phyloP scores from a whole-genome alignment of 345 rosid genomes.

The Rubroshorea leprosula region DNA sequence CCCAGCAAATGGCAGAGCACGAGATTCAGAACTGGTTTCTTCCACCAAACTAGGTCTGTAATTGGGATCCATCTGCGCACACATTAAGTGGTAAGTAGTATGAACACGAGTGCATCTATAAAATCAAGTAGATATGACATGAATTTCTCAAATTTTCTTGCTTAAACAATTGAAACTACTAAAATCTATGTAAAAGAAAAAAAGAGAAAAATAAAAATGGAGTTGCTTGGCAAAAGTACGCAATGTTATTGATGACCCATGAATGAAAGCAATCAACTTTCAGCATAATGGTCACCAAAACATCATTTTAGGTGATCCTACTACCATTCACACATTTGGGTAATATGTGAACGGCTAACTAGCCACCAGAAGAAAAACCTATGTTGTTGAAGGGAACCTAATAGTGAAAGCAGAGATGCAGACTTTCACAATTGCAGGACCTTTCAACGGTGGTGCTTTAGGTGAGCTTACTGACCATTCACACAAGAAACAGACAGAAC shows the following conservation, averaged over 20 bases:
- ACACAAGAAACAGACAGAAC: background rate
- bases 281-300: slow-evolving; percentile 7
- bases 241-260: slow-evolving; percentile 5
- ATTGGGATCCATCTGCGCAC: slow-evolving; percentile 67
- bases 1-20: slow-evolving; percentile 66
- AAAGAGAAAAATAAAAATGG: background rate
- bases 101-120: slow-evolving; percentile 2
- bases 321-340: slow-evolving; percentile 23
- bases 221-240: too few species aligned
- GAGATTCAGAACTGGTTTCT: slow-evolving; percentile 27
- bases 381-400: background rate
- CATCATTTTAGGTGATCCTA: slow-evolving; percentile 21
- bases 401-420: background rate
- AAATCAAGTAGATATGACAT: background rate
- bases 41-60: slow-evolving; percentile 75
- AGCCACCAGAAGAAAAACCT: slow-evolving; percentile 2
- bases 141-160: background rate
- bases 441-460: background rate
- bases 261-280: slow-evolving; percentile 1
- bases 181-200: background rate
- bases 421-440: background rate
- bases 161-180: background rate
- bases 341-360: slow-evolving; percentile 17
- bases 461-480: slow-evolving; percentile 4
- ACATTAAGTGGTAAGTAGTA: too few species aligned